These are phyloP conservation scores for Stephania japonica DNA, from an alignment of 164 flowering plant species.

Conservation along the genomic window DNA sequence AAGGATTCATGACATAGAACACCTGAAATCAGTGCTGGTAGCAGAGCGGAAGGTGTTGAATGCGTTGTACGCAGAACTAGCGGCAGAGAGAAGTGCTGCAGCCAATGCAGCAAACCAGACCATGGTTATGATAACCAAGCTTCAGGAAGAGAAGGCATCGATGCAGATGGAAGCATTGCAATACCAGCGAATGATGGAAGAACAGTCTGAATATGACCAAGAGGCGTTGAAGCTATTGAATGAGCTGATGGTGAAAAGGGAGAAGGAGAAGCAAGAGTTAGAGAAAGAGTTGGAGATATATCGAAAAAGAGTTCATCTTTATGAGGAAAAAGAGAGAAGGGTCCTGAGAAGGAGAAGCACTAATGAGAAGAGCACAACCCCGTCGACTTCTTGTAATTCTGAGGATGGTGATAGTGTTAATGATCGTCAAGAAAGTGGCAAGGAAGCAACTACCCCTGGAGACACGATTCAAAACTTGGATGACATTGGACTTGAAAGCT, in stretches of 20 bases:
- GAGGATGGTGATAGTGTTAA: conserved; percentile 49
- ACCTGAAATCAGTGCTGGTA: conserved; percentile 46
- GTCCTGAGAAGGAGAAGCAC: conserved; percentile 34
- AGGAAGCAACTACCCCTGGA: conserved; percentile 39
- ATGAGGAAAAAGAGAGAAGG: conserved; percentile 44
- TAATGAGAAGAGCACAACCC: conserved; percentile 35
- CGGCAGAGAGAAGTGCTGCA: conserved; percentile 87
- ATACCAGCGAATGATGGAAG: conserved; percentile 96
- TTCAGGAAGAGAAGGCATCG: conserved; percentile 92
- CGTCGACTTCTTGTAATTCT: conserved; percentile 40
- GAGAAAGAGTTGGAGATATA: conserved; percentile 60
- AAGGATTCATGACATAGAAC: conserved; percentile 36
- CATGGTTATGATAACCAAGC: conserved; percentile 91
- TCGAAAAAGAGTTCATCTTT: conserved; percentile 43
- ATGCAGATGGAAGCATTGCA: conserved; percentile 94
- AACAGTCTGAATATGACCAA: conserved; percentile 85
- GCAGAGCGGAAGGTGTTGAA: conserved; percentile 52
- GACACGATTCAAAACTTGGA: conserved; percentile 56
- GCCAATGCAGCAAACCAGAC: conserved; percentile 83
- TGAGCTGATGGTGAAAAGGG: conserved; percentile 81
- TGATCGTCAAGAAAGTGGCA: conserved; percentile 28
- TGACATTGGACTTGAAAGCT: conserved; percentile 19
- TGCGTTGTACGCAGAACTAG: conserved; percentile 68
- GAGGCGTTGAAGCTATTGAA: conserved; percentile 82
- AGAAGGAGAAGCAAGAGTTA: conserved; percentile 73